Evolutionary conservation across 2,329 filamentous ascomycete species (phyloP), one percentile per base, ranked within the genome.

Genomic region (Sporothrix brunneoviolacea): DNA sequence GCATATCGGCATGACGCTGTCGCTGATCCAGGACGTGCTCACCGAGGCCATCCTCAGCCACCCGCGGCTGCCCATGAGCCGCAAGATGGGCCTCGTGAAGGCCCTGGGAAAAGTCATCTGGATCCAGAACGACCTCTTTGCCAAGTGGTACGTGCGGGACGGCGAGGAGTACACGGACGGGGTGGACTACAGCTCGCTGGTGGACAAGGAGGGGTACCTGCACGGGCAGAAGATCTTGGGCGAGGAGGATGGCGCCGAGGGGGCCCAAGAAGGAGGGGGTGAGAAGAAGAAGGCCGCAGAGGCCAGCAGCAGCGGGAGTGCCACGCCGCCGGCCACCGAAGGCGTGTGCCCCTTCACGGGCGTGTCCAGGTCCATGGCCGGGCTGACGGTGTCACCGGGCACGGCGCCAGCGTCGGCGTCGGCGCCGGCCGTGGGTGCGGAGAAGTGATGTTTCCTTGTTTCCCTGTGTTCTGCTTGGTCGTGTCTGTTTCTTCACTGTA

Each of bases 81-180:
- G 78, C 66, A 91, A 91, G 69, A 82, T 85, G 16, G 83, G 79
- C 19, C 75, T 91, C 4, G 76, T 91, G 41, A 86, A 84, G 63
- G 87, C 88, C 1, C 72, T 91, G 19, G 81, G 81, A 55, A 91
- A 93, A 65, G 82, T 91, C 22, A 83, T 91, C 57, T 91, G 87
- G 86, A 90, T 91, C 58, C 88, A 91, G 67, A 91, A 91, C 62
- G 87, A 91, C 65, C 73, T 91, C 27, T 87, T 91, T 64, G 84
- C 86, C n/a, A 86, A 85, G 64, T 91, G 86, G 83, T 86, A 89
- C 60, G 79, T 87, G 32, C 73, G 77, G 30, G 83, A 87, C 57
- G 82, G 83, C 44, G 77, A 82, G 32, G 84, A 88, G 64, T 80
- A 71, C 56, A 64, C 65, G 24, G 61, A 66, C 1, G 68, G 68